These are phyloP conservation scores for Pleurotus salmoneostramineus DNA, from an alignment of 768 basidiomycete genomes.

Conservation along the genomic window DNA sequence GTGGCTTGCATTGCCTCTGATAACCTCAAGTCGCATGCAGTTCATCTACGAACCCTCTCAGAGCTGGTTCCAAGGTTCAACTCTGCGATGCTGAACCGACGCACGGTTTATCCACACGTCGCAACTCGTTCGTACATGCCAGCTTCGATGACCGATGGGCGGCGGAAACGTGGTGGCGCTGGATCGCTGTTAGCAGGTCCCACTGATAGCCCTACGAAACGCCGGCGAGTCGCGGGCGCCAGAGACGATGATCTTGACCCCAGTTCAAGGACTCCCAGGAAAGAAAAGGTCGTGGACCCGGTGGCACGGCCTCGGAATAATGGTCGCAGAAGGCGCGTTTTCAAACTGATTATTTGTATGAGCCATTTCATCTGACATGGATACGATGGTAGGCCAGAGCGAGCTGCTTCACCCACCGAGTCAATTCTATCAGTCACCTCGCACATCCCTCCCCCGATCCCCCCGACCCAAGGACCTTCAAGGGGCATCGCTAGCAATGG, in stretches of 20 bases:
- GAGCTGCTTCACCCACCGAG: slow-evolving; percentile 67
- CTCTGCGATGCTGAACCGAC: slow-evolving; percentile 48
- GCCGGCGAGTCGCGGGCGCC: slow-evolving; percentile 42
- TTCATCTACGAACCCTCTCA: slow-evolving; percentile 59
- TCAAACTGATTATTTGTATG: too few relatives aligned
- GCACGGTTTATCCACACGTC: slow-evolving; percentile 75
- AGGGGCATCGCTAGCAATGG: slow-evolving; percentile 23
- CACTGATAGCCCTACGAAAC: slow-evolving; percentile 63
- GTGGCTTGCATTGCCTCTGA: slow-evolving; percentile 91
- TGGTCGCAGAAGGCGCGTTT: slow-evolving; percentile 58
- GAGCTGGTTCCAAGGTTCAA: slow-evolving; percentile 65
- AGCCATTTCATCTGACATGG: neutral
- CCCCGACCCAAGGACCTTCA: slow-evolving; percentile 13
- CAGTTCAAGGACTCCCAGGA: slow-evolving; percentile 55
- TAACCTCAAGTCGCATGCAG: slow-evolving; percentile 65
- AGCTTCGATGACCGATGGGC: slow-evolving; percentile 56
- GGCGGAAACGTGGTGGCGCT: slow-evolving; percentile 54
- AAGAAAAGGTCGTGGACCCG: slow-evolving; percentile 47
- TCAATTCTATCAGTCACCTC: slow-evolving; percentile 72
- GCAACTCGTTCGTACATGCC: slow-evolving; percentile 66
- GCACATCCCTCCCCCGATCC: slow-evolving; percentile 42
- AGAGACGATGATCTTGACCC: slow-evolving; percentile 65
- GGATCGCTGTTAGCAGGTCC: slow-evolving; percentile 50
- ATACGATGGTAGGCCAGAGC: slow-evolving; percentile 44
- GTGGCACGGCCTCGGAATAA: slow-evolving; percentile 45